These are phyloP conservation scores for Hevea brasiliensis DNA, from an alignment of 345 rosid genomes.

Conservation along the genomic window DNA sequence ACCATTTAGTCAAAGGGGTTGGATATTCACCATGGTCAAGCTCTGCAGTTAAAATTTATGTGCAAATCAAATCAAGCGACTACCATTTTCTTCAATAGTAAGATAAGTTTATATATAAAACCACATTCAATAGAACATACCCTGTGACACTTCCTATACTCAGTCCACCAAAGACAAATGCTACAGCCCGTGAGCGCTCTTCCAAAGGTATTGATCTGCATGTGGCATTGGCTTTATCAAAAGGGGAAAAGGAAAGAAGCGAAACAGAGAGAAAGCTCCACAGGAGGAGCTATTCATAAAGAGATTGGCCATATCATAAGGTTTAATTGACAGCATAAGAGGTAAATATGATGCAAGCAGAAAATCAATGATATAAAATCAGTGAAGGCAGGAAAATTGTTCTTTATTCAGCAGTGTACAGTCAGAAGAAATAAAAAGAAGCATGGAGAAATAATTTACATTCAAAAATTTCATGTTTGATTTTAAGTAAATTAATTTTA, in stretches of 20 bases:
- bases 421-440: background rate
- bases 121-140: conserved; percentile 46
- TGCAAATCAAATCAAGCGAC: background rate
- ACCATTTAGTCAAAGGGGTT: background rate
- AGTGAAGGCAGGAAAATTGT: background rate
- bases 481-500: background rate
- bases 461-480: background rate
- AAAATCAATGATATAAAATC: background rate
- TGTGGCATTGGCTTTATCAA: conserved; percentile 21
- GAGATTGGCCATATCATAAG: background rate
- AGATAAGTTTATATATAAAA: conserved; percentile 2
- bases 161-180: conserved; percentile 88
- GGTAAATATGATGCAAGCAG: background rate
- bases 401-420: background rate
- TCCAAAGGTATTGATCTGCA: conserved; percentile 82
- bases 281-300: conserved; percentile 11
- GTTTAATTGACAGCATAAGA: conserved; percentile 2
- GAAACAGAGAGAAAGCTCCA: background rate
- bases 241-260: background rate
- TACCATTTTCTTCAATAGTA: conserved; percentile 13
- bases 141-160: conserved; percentile 90
- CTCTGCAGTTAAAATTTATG: background rate
- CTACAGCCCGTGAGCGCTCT: conserved; percentile 91
- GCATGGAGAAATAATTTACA: background rate
- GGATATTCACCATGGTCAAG: background rate